Evolutionary conservation across 306 rosid species (phyloP).

Genomic region (Malus sylvestris): DNA sequence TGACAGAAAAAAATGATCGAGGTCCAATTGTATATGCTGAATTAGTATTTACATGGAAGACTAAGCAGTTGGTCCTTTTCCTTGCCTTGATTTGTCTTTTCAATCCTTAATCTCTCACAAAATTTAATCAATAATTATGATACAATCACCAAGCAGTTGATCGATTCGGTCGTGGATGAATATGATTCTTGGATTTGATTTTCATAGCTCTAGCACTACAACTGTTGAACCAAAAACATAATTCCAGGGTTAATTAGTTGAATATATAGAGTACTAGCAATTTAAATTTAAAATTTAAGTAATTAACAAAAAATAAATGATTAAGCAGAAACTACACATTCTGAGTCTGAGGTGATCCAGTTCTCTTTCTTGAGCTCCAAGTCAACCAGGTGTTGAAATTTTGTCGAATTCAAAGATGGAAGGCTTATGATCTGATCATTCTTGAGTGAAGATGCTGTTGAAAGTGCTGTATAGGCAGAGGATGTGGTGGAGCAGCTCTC

Average conservation of each 20-base stretch:
- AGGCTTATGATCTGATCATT: slow-evolving; percentile 22
- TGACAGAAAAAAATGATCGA: too few species aligned
- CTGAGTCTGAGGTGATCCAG: slow-evolving; percentile 95
- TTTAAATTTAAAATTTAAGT: not conserved
- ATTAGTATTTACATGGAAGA: not conserved
- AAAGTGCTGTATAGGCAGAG: slow-evolving; percentile 47
- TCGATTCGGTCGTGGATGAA: slow-evolving; percentile 3
- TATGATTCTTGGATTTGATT: slow-evolving; percentile 4
- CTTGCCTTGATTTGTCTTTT: slow-evolving; percentile 22
- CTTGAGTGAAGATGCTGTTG: slow-evolving; percentile 43
- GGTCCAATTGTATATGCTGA: not conserved
- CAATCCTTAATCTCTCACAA: slow-evolving; percentile 5
- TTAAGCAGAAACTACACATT: slow-evolving; percentile 30
- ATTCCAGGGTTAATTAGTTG: slow-evolving; percentile 20
- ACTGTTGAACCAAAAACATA: slow-evolving; percentile 34
- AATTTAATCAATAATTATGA: slow-evolving; percentile 16
- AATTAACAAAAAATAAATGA: not conserved
- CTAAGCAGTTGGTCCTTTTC: too few species aligned
- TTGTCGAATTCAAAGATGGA: slow-evolving; percentile 24
- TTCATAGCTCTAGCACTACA: slow-evolving; percentile 92
- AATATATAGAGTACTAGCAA: not conserved
- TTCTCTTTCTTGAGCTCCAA: slow-evolving; percentile 45
- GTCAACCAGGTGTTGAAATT: slow-evolving; percentile 24
- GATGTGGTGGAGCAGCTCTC: slow-evolving; percentile 74
- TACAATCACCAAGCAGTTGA: slow-evolving; percentile 21